A percentile compares a stretch with the other conserved stretches of the same genome.
phyloP scores from a whole-genome alignment of 2,329 filamentous ascomycete genomes.

The Diatrype stigma region DNA sequence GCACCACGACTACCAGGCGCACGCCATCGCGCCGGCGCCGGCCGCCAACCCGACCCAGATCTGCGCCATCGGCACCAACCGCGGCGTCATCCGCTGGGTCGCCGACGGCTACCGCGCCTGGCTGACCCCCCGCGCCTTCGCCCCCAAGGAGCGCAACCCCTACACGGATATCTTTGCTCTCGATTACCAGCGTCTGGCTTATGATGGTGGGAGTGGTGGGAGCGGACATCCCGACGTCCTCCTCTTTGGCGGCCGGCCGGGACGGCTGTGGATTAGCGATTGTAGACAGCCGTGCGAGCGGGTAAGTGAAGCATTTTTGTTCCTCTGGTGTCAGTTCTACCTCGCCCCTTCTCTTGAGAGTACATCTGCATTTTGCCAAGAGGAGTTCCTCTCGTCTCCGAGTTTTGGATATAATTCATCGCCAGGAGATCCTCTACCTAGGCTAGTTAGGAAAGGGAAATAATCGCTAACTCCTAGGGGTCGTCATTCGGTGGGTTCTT shows the following conservation, averaged over 20 bases:
- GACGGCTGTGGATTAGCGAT: constrained; percentile 43
- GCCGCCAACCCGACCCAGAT: constrained; percentile 30
- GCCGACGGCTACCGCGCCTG: constrained; percentile 28
- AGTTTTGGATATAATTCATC: too few relatives aligned
- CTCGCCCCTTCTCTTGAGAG: too few relatives aligned
- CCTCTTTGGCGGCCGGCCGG: constrained; percentile 48
- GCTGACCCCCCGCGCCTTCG: constrained; percentile 24
- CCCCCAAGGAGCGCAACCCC: constrained; percentile 13
- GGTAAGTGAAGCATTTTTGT: too few relatives aligned
- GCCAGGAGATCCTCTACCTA: too few relatives aligned
- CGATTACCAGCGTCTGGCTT: constrained; percentile 43
- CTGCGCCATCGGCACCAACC: constrained; percentile 45
- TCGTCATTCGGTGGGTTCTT: too few relatives aligned
- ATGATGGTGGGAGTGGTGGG: too few relatives aligned
- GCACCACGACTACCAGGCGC: constrained; percentile 34
- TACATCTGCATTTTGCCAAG: too few relatives aligned
- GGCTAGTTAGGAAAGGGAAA: too few relatives aligned
- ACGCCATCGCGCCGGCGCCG: constrained; percentile 33
- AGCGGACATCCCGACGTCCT: constrained; percentile 39
- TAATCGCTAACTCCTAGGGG: too few relatives aligned
- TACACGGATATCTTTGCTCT: constrained; percentile 43
- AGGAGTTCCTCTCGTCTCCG: too few relatives aligned
- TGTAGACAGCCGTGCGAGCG: constrained; percentile 28
- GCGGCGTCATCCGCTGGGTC: constrained; percentile 39
- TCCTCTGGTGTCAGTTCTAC: too few relatives aligned